Percentiles rank a stretch among this genome's conserved stretches.
Evolutionary conservation across 1,284 basidiomycete genomes (phyloP).

Genomic region (Porodaedalea pini): DNA sequence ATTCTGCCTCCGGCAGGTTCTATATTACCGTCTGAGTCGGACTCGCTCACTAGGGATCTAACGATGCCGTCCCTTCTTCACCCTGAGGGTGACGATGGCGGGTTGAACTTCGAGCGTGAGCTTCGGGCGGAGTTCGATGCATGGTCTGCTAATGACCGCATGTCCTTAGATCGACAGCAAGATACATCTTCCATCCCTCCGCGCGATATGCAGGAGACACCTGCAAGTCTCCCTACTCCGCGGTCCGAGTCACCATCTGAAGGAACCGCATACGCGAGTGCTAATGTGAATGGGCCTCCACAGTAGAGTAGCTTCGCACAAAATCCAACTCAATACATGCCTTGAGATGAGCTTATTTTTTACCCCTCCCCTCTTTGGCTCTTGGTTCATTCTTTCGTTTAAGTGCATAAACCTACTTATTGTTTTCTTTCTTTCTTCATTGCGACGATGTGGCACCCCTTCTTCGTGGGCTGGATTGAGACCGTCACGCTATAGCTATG

Average conservation of each 20-base stretch:
- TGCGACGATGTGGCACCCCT: no score
- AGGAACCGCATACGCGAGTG: neutral
- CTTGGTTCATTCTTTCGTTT: no score
- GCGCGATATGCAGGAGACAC: neutral
- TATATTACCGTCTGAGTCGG: neutral
- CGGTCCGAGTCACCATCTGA: constrained; percentile 16
- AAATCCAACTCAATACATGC: neutral
- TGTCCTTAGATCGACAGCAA: neutral
- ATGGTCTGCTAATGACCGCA: neutral
- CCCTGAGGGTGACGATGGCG: neutral
- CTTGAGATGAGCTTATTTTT: neutral
- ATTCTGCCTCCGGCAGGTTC: constrained; percentile 30
- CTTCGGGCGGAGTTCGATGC: constrained; percentile 4
- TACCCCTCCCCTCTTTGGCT: neutral
- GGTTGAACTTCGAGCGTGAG: constrained; percentile 2
- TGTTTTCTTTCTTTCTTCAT: no score
- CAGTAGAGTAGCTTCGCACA: neutral
- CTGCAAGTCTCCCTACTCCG: constrained; percentile 16
- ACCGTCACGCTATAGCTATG: no score
- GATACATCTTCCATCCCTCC: neutral
- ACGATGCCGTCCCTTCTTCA: neutral
- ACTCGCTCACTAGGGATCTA: neutral
- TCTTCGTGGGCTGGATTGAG: no score
- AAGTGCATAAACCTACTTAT: no score
- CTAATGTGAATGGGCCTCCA: neutral